Base-by-base conservation (phyloP, 805 yeast species). In the Wickerhamiella kurtzmanii region DNA sequence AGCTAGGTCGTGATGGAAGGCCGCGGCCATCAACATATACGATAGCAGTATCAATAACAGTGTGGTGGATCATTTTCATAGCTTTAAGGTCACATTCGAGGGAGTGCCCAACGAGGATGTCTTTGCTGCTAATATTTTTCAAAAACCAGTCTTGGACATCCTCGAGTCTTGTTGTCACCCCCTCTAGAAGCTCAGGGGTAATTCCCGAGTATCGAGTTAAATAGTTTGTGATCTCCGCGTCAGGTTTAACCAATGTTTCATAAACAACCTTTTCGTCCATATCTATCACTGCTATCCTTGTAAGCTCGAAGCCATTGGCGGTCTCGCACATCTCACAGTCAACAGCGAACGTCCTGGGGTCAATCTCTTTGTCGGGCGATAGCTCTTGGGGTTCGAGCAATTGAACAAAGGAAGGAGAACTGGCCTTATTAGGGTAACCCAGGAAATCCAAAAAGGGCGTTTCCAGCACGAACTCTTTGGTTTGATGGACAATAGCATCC, bases 311-410 rank as follows among this genome's bases (percentile, higher is more conserved):
- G 0, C 86, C 87, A 1, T 57, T 51, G 0, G 67, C 73, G 0
- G 88, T 64, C 48, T 71, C 65, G 60, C 96, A 86, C 86, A 89
- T 92, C 64, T 89, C 98, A 68, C 98, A 92, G 64, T 89, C 98
- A 17, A 92, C 53, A 0, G 94, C 92, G 65, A 76, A 85, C 41
- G 19, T 9, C 11, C 41, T 6, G 15, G 6, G 38, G 8, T 15
- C 16, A n/a, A 36, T 6, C 8, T 15, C 38, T 5, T 15, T 8
- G 38, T 5, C 19, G n/a, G 22, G 36, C 22, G 17, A 11, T n/a
- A n/a, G n/a, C n/a, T n/a, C n/a, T n/a, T n/a, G n/a, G n/a, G n/a
- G n/a, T n/a, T 54, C 59, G 4, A 68, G 59, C n/a, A 60, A 60
- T 45, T 66, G 66, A 54, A 71, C 75, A 50, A 81, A 87, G 32